Conservation (phyloP, 768 basidiomycete genomes). For the Psilocybe subaeruginosa region DNA sequence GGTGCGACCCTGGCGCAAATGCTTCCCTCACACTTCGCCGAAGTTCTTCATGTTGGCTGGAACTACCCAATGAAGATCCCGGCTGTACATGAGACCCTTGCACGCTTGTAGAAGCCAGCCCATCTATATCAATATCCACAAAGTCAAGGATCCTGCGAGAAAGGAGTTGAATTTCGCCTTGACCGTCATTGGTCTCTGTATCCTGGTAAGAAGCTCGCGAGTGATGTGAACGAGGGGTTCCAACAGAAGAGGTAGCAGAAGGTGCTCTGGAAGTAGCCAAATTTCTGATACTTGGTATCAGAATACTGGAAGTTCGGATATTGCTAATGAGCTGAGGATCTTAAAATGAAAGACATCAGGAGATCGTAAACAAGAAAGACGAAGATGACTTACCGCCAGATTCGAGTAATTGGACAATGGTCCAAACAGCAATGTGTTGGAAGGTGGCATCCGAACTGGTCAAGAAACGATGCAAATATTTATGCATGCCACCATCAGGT, state of each 20-base stretch:
- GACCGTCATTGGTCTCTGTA: constrained; percentile 85
- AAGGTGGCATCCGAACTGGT: constrained; percentile 94
- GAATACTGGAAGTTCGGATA: constrained; percentile 80
- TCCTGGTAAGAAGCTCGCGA: constrained; percentile 80
- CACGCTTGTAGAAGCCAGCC: constrained; percentile 59
- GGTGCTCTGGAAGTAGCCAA: constrained; percentile 75
- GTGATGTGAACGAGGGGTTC: constrained; percentile 72
- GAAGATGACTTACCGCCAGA: constrained; percentile 69
- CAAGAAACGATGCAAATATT: constrained; percentile 92
- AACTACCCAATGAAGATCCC: constrained; percentile 68
- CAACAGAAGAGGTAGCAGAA: constrained; percentile 73
- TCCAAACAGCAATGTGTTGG: constrained; percentile 99
- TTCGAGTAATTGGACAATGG: constrained; percentile 95
- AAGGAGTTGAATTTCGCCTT: constrained; percentile 88
- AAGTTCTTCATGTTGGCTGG: constrained; percentile 77
- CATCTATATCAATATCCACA: constrained; percentile 75
- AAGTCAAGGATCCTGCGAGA: constrained; percentile 86
- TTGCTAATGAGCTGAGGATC: constrained; percentile 90
- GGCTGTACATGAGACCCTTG: constrained; percentile 70
- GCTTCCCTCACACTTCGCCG: constrained; percentile 84
- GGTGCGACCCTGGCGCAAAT: constrained; percentile 67
- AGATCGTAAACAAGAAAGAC: not conserved
- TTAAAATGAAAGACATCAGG: constrained; percentile 27
- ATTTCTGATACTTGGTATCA: constrained; percentile 86
- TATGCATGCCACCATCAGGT: constrained; percentile 96